Percentiles rank a stretch among this genome's conserved stretches.
phyloP scores from a whole-genome alignment of 208 protist genomes.

The Crithidia bombi region DNA sequence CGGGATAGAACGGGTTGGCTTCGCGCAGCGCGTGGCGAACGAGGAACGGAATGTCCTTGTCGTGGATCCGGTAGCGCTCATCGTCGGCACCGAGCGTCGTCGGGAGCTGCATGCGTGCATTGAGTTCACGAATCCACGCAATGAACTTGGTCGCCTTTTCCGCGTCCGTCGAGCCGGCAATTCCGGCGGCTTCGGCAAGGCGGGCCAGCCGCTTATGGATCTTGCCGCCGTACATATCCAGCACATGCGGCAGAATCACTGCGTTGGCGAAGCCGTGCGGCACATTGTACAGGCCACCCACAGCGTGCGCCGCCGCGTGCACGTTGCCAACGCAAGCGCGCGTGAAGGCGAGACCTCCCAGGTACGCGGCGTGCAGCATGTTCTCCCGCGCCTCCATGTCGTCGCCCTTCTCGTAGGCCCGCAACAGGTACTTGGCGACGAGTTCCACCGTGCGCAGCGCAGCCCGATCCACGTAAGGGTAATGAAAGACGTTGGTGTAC shows the following conservation, averaged over 20 bases:
- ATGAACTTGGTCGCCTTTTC: slow-evolving; percentile 61
- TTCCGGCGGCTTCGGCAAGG: slow-evolving; percentile 38
- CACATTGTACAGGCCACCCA: slow-evolving; percentile 77
- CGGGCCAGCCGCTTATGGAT: slow-evolving; percentile 42
- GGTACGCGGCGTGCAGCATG: slow-evolving; percentile 79
- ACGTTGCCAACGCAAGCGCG: slow-evolving; percentile 87
- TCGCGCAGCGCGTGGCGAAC: slow-evolving; percentile 46
- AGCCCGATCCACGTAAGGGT: slow-evolving; percentile 45
- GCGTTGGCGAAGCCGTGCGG: slow-evolving; percentile 88
- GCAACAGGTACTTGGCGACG: slow-evolving; percentile 56
- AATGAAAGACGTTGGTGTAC: slow-evolving; percentile 66
- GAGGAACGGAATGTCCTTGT: slow-evolving; percentile 50
- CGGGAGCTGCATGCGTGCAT: slow-evolving; percentile 51
- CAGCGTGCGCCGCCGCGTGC: slow-evolving; percentile 80
- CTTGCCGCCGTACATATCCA: slow-evolving; percentile 57
- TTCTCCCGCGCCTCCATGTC: slow-evolving; percentile 57
- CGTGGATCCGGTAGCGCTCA: slow-evolving; percentile 33
- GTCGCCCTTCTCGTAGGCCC: slow-evolving; percentile 51
- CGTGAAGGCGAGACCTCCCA: slow-evolving; percentile 87
- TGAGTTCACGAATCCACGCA: slow-evolving; percentile 48
- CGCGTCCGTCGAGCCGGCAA: slow-evolving; percentile 31
- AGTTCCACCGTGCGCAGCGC: slow-evolving; percentile 52
- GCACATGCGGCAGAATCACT: slow-evolving; percentile 70
- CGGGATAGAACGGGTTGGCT: slow-evolving; percentile 67
- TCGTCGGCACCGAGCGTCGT: slow-evolving; percentile 36